Base-by-base conservation (phyloP, 2,329 filamentous ascomycete species). In the Alternaria rosae region DNA sequence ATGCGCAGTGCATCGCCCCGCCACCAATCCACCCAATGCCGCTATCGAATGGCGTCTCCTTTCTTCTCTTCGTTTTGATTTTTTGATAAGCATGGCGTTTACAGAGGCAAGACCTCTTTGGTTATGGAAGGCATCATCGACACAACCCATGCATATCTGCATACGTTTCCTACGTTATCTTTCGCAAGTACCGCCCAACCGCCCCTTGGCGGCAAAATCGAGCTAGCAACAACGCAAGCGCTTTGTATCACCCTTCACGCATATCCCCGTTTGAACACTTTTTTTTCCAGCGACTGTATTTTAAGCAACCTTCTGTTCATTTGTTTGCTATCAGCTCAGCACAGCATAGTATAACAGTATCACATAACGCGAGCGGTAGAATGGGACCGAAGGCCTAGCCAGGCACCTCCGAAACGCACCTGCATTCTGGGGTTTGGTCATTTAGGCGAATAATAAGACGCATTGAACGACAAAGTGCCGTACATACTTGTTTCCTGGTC, bases 21-120 rank as follows among this genome's bases (percentile, higher is more conserved):
- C 15, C 44, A 48, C 44, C 26, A 67, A 58, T 61, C 51, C 44
- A 53, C 58, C 44, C 54, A 42, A 30, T 38, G 21, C 54, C 25
- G 43, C 45, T 26, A 21, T 44, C 48, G 21, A 57, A 38, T 35
- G 13, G 21, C 51, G 28, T 47, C 28, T 57, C n/a, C 9, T 55
- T 59, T 60, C 54, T 55, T 66, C 50, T 57, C 26, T 62, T 63
- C 32, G 56, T 59, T 41, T 43, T 17, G 20, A 21, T 53, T 61
- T 20, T 15, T 57, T 60, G 58, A 68, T 67, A 71, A 70, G 68
- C 67, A 70, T 58, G 71, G 69, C 65, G 70, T 74, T 69, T 25
- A 38, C 43, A 28, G 44, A 41, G 47, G 51, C 35, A 53, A 55
- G 45, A 26, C 54, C 52, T 53, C 54, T 21, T 43, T 30, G 55